phyloP scores from a whole-genome alignment of 257 asterid species.

The Nicotiana tomentosiformis region DNA sequence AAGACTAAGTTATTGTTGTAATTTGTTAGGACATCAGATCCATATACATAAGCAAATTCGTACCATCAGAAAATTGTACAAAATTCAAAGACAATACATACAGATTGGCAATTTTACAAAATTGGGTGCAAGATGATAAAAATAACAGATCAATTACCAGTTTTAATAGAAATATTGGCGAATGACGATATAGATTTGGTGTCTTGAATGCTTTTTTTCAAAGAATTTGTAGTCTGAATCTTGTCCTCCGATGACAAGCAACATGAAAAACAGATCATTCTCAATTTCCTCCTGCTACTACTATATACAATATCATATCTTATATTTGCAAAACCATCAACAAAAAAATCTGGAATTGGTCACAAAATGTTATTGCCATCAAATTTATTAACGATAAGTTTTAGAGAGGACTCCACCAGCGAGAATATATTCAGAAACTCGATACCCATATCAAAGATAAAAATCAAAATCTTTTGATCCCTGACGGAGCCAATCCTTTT shows the following conservation, averaged over 20 bases:
- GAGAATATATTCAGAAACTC: neutral
- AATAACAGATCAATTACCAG: conserved; percentile 25
- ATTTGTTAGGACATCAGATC: no score
- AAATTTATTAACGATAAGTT: neutral
- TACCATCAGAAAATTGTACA: no score
- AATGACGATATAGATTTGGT: conserved; percentile 42
- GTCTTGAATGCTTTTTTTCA: conserved; percentile 28
- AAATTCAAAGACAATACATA: neutral
- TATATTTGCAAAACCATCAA: neutral
- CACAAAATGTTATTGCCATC: neutral
- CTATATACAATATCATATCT: neutral
- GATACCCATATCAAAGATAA: neutral
- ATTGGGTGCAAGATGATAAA: neutral
- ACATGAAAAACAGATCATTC: conserved; percentile 18
- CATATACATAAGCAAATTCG: no score
- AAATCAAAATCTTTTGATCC: neutral
- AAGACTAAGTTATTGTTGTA: no score
- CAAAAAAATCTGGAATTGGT: neutral
- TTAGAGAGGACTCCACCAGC: neutral
- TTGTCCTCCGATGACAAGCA: neutral
- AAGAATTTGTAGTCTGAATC: conserved; percentile 9
- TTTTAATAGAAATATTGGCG: conserved; percentile 49
- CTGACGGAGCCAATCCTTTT: neutral
- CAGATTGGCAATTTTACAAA: neutral
- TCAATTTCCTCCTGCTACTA: neutral